A percentile compares a stretch with the other conserved stretches of the same genome.
Conservation (phyloP, 2,329 filamentous ascomycete species). For the Colletotrichum truncatum region DNA sequence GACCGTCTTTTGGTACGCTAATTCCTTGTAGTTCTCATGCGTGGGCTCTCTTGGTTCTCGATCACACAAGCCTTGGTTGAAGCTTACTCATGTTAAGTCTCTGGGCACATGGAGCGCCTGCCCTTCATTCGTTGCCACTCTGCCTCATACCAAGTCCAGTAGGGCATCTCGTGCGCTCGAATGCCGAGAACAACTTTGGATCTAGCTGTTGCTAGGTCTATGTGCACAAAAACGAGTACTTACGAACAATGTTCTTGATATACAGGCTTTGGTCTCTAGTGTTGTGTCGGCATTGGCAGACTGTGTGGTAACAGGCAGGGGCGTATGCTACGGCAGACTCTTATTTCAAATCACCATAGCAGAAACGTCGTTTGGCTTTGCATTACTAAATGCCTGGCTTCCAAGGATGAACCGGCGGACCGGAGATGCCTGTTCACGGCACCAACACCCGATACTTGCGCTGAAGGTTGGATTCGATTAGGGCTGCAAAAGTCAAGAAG, state of each 20-base stretch:
- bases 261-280: no score
- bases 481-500: not conserved
- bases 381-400: not conserved
- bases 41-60: not conserved
- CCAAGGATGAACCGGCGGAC: slow-evolving; percentile 24
- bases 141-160: not conserved
- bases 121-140: not conserved
- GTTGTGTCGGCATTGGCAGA: not conserved
- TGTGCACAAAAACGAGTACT: no score
- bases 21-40: not conserved
- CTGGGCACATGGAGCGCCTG: not conserved
- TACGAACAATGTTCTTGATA: no score
- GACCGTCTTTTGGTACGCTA: slow-evolving; percentile 10
- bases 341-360: not conserved
- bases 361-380: no score
- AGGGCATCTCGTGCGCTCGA: not conserved
- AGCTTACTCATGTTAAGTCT: slow-evolving; percentile 16
- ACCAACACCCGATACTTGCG: not conserved
- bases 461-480: not conserved
- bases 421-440: not conserved
- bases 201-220: no score
- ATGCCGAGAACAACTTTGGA: no score
- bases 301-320: not conserved
- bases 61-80: not conserved
- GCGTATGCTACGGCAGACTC: not conserved